Evolutionary conservation across 73 alveolate genomes (phyloP).

Genomic region (Effrenium voratum): DNA sequence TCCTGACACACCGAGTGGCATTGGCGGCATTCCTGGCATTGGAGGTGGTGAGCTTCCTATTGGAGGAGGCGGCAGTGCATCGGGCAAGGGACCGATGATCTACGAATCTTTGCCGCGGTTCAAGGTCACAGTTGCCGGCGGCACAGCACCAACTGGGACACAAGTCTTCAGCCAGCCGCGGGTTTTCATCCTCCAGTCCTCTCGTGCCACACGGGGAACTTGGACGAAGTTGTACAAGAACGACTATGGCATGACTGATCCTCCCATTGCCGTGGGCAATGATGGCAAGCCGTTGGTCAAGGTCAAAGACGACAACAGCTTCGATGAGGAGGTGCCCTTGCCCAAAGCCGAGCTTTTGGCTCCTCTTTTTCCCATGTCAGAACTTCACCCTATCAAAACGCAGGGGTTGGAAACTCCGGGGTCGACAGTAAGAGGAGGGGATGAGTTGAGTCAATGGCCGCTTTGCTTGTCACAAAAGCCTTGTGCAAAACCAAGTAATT

Average conservation of each 20-base stretch:
- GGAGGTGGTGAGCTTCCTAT: not conserved
- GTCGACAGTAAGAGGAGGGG: not conserved
- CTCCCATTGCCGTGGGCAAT: constrained; percentile 40
- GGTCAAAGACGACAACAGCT: not conserved
- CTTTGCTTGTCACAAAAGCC: no score
- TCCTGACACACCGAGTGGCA: not conserved
- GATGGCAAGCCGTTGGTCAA: constrained; percentile 45
- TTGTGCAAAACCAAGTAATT: not conserved
- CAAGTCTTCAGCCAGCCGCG: constrained; percentile 88
- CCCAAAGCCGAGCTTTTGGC: not conserved
- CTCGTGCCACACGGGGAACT: constrained; percentile 18
- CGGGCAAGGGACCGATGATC: constrained; percentile 63
- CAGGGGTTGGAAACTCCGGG: not conserved
- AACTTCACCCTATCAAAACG: not conserved
- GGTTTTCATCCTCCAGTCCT: constrained; percentile 76
- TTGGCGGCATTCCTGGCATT: constrained; percentile 37
- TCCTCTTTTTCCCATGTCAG: not conserved
- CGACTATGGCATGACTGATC: constrained; percentile 48
- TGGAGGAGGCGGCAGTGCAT: not conserved
- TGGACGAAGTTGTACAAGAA: constrained; percentile 51
- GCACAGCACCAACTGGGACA: constrained; percentile 31
- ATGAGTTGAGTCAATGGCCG: not conserved
- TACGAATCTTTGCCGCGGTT: constrained; percentile 85
- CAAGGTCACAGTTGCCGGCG: constrained; percentile 55
- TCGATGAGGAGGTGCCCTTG: not conserved